Evolutionary conservation across 2,329 filamentous ascomycete genomes (phyloP), one percentile per base, ranked within the genome.

Genomic region (Aspergillus bombycis): DNA sequence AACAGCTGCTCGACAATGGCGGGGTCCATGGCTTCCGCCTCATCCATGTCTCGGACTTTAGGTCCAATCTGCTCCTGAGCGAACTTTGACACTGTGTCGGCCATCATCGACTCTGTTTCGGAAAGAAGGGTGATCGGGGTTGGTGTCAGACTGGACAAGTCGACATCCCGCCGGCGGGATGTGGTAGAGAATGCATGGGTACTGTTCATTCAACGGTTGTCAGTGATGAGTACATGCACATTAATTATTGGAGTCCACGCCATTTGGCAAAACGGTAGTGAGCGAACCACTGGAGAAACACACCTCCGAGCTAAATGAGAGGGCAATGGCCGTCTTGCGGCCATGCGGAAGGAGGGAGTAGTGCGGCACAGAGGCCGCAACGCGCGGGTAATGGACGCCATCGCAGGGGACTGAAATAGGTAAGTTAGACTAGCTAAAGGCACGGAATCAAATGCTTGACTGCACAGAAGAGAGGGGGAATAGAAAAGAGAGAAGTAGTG

Each of bases 11-110:
- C 93, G 7, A 99, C 91, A 9, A 99, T 80, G 1, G 85, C 78
- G 0, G 92, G 89, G 78, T 98, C 95, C 95, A 99, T 98, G 62
- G 86, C 80, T 84, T 99, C 95, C 34, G 90, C 90, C 84, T 99
- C 95, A 78, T 99, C 95, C 95, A 99, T 99, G 21, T 96, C 94
- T 62, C 95, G 91, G 12, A 92, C 94, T 78, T 93, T 94, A 60
- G 95, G 95, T 58, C 94, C 87, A 70, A 99, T 91, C 34, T 93
- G 87, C 61, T 97, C 93, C 75, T 88, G 89, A 68, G 95, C 93
- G 74, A 98, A 98, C 79, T 95, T 96, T 71, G 88, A 88, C 5
- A 99, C 94, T 1, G 91, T 86, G 62, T 99, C 94, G 67, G 89
- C 87, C 91, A 99, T 96, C 74, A 95, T 88, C 16, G 86, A 75